A percentile compares a stretch with the other conserved stretches of the same genome.
phyloP scores from a whole-genome alignment of 2,329 filamentous ascomycete genomes.

The Diplodia seriata region DNA sequence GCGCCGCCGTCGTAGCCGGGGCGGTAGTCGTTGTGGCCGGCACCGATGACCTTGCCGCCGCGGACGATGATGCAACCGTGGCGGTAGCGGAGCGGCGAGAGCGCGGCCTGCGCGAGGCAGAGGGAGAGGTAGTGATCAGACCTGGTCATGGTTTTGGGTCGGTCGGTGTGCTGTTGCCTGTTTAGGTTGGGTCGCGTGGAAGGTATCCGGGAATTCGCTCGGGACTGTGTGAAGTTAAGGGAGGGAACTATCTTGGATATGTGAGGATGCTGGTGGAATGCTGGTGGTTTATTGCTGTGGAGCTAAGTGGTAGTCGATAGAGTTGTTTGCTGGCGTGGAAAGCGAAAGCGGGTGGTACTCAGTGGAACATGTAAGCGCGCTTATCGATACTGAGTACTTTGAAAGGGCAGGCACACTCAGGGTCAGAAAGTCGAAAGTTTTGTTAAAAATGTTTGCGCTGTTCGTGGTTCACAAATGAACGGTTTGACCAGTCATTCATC shows the following conservation, averaged over 20 bases:
- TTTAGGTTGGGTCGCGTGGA: not conserved
- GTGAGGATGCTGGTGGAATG: not conserved
- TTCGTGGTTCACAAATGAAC: not conserved
- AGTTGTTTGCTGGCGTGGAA: not conserved
- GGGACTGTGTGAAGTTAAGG: not conserved
- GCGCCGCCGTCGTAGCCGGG: constrained; percentile 59
- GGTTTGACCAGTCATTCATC: not conserved
- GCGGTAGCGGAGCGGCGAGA: constrained; percentile 56
- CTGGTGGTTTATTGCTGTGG: not conserved
- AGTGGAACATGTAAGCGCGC: not conserved
- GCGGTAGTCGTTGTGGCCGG: constrained; percentile 60
- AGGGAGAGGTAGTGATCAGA: constrained; percentile 58
- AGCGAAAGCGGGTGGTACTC: not conserved
- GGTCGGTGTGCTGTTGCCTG: not conserved
- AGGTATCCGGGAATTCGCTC: not conserved
- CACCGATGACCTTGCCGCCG: constrained; percentile 61
- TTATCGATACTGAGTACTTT: not conserved
- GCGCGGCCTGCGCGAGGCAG: constrained; percentile 60
- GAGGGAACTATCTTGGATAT: not conserved
- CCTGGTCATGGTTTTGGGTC: constrained; percentile 44
- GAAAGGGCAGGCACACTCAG: not conserved
- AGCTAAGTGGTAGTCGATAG: not conserved
- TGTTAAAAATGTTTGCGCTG: not conserved
- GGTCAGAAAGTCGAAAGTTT: not conserved
- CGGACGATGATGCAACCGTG: constrained; percentile 61